Evolutionary conservation across 2,329 filamentous ascomycete genomes (phyloP).

Genomic region (Xylariaceae sp.): DNA sequence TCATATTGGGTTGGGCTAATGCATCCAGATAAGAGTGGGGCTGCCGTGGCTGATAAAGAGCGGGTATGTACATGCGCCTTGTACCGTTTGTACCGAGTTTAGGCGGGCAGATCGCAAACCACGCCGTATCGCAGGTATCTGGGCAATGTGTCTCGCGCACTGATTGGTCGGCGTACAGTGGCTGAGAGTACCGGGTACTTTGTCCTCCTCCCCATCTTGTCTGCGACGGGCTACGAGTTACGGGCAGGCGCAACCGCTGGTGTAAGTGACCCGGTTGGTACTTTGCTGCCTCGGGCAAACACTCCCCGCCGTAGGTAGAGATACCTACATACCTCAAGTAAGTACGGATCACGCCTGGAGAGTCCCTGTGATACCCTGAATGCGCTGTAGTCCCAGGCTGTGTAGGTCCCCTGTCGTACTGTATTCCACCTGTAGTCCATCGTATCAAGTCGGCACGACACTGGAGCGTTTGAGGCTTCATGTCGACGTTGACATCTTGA

Average conservation of each 20-base stretch:
- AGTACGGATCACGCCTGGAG: too few relatives aligned
- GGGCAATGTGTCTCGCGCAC: background rate
- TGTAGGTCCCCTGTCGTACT: background rate
- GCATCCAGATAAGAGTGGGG: conserved; percentile 18
- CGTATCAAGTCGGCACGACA: background rate
- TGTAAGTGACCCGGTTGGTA: too few relatives aligned
- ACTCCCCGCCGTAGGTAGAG: too few relatives aligned
- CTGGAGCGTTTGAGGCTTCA: background rate
- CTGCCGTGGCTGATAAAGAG: conserved; percentile 13
- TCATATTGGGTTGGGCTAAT: conserved; percentile 19
- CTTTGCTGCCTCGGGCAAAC: too few relatives aligned
- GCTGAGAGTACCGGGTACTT: background rate
- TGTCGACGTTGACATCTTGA: background rate
- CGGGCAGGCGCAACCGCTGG: too few relatives aligned
- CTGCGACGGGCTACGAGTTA: too few relatives aligned
- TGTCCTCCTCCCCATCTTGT: too few relatives aligned
- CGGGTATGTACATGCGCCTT: background rate
- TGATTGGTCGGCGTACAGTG: background rate
- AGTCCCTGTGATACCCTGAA: too few relatives aligned
- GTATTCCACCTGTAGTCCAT: background rate
- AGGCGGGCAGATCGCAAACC: too few relatives aligned
- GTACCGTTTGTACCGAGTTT: background rate
- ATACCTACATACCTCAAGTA: too few relatives aligned
- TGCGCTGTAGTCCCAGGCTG: too few relatives aligned
- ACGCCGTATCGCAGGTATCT: background rate